phyloP scores from a whole-genome alignment of 768 basidiomycete genomes.

The Kwoniella heveanensis region DNA sequence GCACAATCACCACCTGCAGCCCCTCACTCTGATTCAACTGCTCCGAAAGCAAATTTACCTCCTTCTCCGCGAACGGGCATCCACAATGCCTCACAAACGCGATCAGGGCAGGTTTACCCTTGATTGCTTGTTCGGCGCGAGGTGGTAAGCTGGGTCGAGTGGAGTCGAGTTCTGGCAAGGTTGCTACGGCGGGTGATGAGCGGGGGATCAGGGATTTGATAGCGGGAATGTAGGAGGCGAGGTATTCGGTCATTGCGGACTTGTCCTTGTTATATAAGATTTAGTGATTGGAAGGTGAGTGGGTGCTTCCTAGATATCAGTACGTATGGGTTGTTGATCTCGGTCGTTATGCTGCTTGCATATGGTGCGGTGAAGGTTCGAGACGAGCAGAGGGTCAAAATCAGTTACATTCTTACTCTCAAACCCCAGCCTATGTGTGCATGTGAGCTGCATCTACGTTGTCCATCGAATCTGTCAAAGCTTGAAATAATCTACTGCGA shows the following conservation, averaged over 20 bases:
- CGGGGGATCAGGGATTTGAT: slow-evolving; percentile 13
- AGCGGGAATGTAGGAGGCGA: slow-evolving; percentile 10
- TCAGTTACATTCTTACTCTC: too few species aligned
- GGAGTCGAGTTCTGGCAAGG: slow-evolving; percentile 8
- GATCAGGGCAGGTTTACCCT: not conserved
- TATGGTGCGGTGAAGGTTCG: too few species aligned
- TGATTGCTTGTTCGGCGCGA: not conserved
- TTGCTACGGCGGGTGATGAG: slow-evolving; percentile 1
- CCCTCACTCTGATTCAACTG: slow-evolving; percentile 4
- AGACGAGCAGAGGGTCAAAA: too few species aligned
- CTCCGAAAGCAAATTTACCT: slow-evolving; percentile 7
- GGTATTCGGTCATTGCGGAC: slow-evolving; percentile 6
- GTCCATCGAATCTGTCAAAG: too few species aligned
- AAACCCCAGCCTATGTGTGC: too few species aligned
- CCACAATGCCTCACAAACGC: slow-evolving; percentile 22
- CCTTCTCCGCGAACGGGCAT: slow-evolving; percentile 17
- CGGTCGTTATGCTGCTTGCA: too few species aligned
- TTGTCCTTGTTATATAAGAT: too few species aligned
- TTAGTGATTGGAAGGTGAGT: too few species aligned
- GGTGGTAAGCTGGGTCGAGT: slow-evolving; percentile 2
- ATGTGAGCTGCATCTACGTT: too few species aligned
- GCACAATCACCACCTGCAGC: slow-evolving; percentile 13
- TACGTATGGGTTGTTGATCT: too few species aligned
- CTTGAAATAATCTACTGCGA: too few species aligned
- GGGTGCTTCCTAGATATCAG: too few species aligned